Evolutionary conservation across 352 stramenopile species (phyloP).

Genomic region (Aphanomyces cochlioides): DNA sequence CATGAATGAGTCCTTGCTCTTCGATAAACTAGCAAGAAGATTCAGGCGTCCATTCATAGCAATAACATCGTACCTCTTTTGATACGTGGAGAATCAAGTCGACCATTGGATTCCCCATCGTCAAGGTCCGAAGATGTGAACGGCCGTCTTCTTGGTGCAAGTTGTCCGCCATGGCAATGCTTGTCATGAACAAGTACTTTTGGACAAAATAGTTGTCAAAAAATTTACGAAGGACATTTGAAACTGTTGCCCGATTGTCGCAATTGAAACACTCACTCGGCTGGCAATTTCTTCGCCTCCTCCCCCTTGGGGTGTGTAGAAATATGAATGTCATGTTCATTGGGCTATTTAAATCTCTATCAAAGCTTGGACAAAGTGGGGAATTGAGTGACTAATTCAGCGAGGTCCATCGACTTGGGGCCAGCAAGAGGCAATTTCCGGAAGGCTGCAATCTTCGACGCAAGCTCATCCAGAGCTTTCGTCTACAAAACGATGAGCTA

Average conservation of each 20-base stretch:
- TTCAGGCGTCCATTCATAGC: neutral
- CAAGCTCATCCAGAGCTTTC: conserved; percentile 57
- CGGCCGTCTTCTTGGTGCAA: neutral
- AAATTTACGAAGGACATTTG: too few relatives aligned
- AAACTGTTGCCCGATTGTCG: too few relatives aligned
- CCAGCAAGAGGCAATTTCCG: conserved; percentile 54
- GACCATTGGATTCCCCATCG: conserved; percentile 28
- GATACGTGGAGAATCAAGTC: conserved; percentile 25
- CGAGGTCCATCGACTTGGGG: conserved; percentile 39
- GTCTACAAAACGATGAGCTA: conserved; percentile 36
- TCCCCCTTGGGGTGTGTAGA: too few relatives aligned
- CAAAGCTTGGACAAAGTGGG: conserved; percentile 73
- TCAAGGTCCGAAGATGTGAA: neutral
- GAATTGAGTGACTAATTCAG: conserved; percentile 58
- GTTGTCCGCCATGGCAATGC: neutral
- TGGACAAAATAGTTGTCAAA: too few relatives aligned
- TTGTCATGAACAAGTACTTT: neutral
- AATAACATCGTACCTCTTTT: conserved; percentile 9
- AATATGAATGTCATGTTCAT: too few relatives aligned
- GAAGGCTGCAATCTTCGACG: conserved; percentile 45
- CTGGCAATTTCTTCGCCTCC: too few relatives aligned
- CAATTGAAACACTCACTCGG: too few relatives aligned
- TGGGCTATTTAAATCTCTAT: neutral
- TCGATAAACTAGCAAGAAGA: conserved; percentile 14
- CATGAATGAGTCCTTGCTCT: conserved; percentile 1